Evolutionary conservation across 225 moss, liverwort and hornwort species (phyloP).

Genomic region (Ulota crispa): DNA sequence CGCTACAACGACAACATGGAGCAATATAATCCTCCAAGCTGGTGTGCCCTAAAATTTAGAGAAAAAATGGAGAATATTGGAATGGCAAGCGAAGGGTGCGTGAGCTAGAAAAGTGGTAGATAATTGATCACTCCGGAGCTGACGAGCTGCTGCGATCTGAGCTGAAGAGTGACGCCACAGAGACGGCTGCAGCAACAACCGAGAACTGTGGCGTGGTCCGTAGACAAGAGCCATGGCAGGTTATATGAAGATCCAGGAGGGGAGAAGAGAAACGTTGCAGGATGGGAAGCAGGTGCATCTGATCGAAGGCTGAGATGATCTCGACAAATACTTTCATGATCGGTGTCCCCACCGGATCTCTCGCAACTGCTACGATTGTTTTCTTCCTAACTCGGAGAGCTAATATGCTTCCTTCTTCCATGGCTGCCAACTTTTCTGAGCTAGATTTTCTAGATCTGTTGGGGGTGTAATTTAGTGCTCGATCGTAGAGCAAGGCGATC

Average conservation of each 20-base stretch:
- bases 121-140: neutral
- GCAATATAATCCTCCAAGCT: no score
- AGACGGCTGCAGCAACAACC: neutral
- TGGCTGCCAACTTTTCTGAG: no score
- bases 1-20: neutral
- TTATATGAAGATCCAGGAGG: conserved; percentile 1
- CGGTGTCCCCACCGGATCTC: neutral
- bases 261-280: neutral
- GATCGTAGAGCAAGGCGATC: neutral
- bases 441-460: neutral
- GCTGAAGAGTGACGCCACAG: neutral
- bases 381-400: neutral
- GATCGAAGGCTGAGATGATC: conserved; percentile 31
- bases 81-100: neutral
- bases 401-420: neutral
- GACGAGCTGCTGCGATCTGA: neutral
- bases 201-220: neutral
- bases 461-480: neutral
- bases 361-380: neutral
- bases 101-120: neutral
- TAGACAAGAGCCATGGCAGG: neutral
- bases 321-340: neutral
- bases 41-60: no score
- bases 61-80: neutral
- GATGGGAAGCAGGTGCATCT: neutral